Evolutionary conservation across 148 eudicot genomes (phyloP), one percentile per base, ranked within the genome.

Genomic region (Drosera capensis): DNA sequence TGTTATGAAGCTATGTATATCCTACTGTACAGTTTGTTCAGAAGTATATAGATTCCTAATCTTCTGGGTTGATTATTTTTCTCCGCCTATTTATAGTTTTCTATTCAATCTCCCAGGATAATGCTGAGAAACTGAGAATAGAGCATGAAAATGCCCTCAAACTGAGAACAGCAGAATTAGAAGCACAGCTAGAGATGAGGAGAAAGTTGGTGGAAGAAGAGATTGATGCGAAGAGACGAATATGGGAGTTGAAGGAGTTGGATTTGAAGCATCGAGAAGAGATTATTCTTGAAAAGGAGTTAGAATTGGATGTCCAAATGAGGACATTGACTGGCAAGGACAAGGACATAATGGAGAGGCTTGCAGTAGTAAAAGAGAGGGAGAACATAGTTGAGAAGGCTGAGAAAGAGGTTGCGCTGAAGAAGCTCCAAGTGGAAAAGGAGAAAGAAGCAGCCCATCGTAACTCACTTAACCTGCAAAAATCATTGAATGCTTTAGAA

Each of bases 231-330:
- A 88, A 71, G 63, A 73, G 87, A 68, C 73, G 94, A 56, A 71
- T 70, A 51, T 80, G 92, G 86, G 97, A 88, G 54, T 71, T 88
- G 68, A 83, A 51, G 43, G 97, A 88, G 62, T 51, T 88, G 53
- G 92, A 88, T 63, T 66, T 88, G 51, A 71, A 58, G 57, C 84
- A 80, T 19, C 61, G 59, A 11, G 83, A 83, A 63, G 97, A 83
- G 23, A 13, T 60, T 16, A 49, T 83, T 8, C 46, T 57, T 5
- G 97, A 83, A 51, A 80, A 67, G 54, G 84, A 76, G 56, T 81
- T 66, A 38, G 79, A 75, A 5, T 58, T 72, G 57, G 92, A 80
- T 48, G 64, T 68, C 54, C 68, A 68, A 52, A 67, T 73, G 23
- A 73, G 68, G 56, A 75, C 58, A 23, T 50, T 77, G 59, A 50